Percentiles rank a stretch among this genome's conserved stretches.
phyloP scores from a whole-genome alignment of 2,329 filamentous ascomycete species.

The Amesomyces nigricolor region DNA sequence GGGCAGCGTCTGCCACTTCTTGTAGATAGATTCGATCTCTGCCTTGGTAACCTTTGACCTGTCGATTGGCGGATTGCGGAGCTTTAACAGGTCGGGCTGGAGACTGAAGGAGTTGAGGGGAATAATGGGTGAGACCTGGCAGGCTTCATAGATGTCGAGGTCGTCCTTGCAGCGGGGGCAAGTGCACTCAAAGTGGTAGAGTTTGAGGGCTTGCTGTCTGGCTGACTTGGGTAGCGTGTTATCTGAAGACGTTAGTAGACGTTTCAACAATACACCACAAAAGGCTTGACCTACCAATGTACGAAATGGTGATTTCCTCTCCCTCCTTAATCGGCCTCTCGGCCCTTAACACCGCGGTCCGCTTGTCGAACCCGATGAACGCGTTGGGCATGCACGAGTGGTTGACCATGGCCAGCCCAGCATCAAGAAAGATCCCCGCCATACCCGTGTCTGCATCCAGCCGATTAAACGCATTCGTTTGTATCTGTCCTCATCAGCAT shows the following conservation, averaged over 20 bases:
- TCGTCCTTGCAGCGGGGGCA: conserved; percentile 47
- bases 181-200: conserved; percentile 49
- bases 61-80: conserved; percentile 31
- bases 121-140: conserved; percentile 37
- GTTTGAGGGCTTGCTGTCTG: conserved; percentile 39
- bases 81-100: conserved; percentile 34
- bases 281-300: conserved; percentile 45
- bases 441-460: conserved; percentile 47
- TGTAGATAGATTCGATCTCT: conserved; percentile 26
- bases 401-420: conserved; percentile 53
- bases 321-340: conserved; percentile 43
- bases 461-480: conserved; percentile 57
- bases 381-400: conserved; percentile 59
- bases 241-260: conserved; percentile 34
- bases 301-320: conserved; percentile 57
- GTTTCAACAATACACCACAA: not conserved
- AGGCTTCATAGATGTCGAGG: conserved; percentile 50
- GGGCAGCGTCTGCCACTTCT: conserved; percentile 21
- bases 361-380: conserved; percentile 49
- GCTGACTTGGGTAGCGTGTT: conserved; percentile 40
- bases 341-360: conserved; percentile 47
- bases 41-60: conserved; percentile 25
- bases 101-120: conserved; percentile 43
- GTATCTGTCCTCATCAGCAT: conserved; percentile 39
- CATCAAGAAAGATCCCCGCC: conserved; percentile 52